Percentiles rank a stretch among this genome's conserved stretches.
Conservation (phyloP, 2,329 filamentous ascomycete genomes). For the Aspergillus alliaceus region DNA sequence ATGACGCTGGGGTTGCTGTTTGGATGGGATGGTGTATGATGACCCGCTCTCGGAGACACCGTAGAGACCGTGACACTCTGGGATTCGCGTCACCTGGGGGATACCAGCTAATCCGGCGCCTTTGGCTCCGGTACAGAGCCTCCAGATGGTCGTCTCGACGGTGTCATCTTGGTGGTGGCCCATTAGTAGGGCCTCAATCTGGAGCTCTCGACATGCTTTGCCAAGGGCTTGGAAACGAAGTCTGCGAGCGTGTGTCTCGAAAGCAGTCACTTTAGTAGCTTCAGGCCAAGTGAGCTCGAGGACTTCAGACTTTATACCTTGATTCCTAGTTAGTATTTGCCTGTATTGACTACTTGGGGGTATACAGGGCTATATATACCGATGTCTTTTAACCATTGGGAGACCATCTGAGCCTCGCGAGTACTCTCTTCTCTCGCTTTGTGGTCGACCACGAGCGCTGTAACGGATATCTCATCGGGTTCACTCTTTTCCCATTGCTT, state of each 20-base stretch:
- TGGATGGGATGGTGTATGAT: conserved; percentile 28
- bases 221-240: conserved; percentile 74
- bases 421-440: conserved; percentile 55
- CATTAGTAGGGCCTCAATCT: conserved; percentile 65
- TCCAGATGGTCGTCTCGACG: conserved; percentile 83
- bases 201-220: conserved; percentile 52
- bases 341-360: not conserved
- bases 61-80: conserved; percentile 76
- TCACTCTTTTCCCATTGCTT: conserved; percentile 43
- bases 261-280: conserved; percentile 49
- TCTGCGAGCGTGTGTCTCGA: conserved; percentile 75
- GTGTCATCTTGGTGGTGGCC: conserved; percentile 91
- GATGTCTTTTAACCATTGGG: conserved; percentile 44
- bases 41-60: conserved; percentile 68
- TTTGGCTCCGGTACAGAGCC: conserved; percentile 66
- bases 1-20: not conserved
- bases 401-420: conserved; percentile 55
- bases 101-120: conserved; percentile 75
- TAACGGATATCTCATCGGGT: conserved; percentile 34
- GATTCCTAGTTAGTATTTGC: not conserved
- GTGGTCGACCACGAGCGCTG: conserved; percentile 64
- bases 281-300: conserved; percentile 54
- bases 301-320: conserved; percentile 37
- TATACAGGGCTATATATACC: conserved; percentile 32
- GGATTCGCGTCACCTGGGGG: conserved; percentile 64